Evolutionary conservation across 805 yeast genomes (phyloP).

Genomic region (Candida gorgasii): DNA sequence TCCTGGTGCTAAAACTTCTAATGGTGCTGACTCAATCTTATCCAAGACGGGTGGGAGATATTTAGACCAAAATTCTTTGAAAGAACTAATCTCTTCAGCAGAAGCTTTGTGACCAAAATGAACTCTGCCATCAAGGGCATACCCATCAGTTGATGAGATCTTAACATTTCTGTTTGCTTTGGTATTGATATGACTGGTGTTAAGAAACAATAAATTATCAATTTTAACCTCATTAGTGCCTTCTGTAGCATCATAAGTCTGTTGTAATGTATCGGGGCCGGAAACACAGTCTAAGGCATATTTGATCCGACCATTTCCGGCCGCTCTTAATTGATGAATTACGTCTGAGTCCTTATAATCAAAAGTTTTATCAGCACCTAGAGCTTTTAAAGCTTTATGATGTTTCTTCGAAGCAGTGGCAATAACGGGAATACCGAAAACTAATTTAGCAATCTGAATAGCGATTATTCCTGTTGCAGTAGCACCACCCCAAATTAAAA

Average conservation of each 20-base stretch:
- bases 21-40: conserved; percentile 20
- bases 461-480: conserved; percentile 33
- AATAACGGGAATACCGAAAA: conserved; percentile 31
- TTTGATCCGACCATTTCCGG: conserved; percentile 20
- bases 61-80: conserved; percentile 23
- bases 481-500: conserved; percentile 41
- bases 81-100: conserved; percentile 2
- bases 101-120: conserved; percentile 3
- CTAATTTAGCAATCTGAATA: conserved; percentile 31
- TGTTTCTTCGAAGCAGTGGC: conserved; percentile 30
- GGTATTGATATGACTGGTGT: neutral
- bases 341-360: conserved; percentile 30
- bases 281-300: conserved; percentile 32
- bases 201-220: conserved; percentile 19
- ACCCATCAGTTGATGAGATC: neutral
- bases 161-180: neutral
- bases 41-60: conserved; percentile 20
- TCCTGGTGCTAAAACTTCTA: conserved; percentile 28
- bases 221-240: conserved; percentile 19
- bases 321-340: conserved; percentile 21
- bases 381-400: conserved; percentile 22
- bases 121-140: neutral
- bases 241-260: conserved; percentile 28
- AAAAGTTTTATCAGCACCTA: conserved; percentile 32
- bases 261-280: conserved; percentile 22